A percentile compares a stretch with the other conserved stretches of the same genome.
Conservation (phyloP, 169 alveolate species). For the Cryptosporidium andersoni region DNA sequence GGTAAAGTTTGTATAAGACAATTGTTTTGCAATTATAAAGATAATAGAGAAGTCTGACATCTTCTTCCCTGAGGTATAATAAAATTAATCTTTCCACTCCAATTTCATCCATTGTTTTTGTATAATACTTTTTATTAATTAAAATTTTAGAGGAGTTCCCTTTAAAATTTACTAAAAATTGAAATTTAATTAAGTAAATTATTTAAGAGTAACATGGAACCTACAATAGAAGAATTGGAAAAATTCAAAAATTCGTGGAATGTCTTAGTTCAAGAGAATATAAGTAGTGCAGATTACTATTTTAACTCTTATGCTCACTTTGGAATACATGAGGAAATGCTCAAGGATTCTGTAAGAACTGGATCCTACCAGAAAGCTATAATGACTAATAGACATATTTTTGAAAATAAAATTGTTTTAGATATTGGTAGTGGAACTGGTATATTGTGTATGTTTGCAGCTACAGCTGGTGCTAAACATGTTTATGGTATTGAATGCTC, state of each 20-base stretch:
- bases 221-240: slow-evolving; percentile 38
- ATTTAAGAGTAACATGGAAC: background rate
- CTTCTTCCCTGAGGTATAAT: too few relatives aligned
- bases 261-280: slow-evolving; percentile 68
- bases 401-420: slow-evolving; percentile 93
- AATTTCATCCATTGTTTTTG: too few relatives aligned
- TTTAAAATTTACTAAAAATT: background rate
- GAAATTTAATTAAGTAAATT: background rate
- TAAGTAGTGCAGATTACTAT: slow-evolving; percentile 88
- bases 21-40: too few relatives aligned
- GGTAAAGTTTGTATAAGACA: too few relatives aligned
- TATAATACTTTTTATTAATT: background rate
- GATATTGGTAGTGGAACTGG: slow-evolving; percentile 99
- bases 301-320: slow-evolving; percentile 96
- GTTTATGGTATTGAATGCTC: slow-evolving; percentile 98
- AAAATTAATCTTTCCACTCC: too few relatives aligned
- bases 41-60: too few relatives aligned
- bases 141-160: background rate
- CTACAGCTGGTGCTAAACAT: slow-evolving; percentile 96
- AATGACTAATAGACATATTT: slow-evolving; percentile 88
- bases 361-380: slow-evolving; percentile 93
- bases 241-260: slow-evolving; percentile 65
- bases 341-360: slow-evolving; percentile 95
- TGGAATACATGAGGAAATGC: slow-evolving; percentile 97
- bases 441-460: slow-evolving; percentile 95